phyloP scores from a whole-genome alignment of 2,329 filamentous ascomycete genomes.

The Xylariales sp. region DNA sequence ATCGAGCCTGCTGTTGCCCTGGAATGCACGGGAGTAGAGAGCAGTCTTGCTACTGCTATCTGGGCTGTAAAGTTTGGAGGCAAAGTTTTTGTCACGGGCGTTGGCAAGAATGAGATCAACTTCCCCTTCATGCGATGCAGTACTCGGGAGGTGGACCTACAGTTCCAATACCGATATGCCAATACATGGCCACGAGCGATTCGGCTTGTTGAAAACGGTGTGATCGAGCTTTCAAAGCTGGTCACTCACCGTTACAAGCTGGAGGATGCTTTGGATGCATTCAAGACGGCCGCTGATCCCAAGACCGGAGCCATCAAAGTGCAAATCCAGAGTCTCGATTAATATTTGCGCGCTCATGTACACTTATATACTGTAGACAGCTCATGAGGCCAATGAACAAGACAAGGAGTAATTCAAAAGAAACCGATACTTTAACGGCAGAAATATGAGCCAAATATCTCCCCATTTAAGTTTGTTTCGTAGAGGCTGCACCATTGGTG shows the following conservation, averaged over 20 bases:
- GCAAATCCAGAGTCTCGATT: slow-evolving; percentile 74
- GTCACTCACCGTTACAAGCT: slow-evolving; percentile 85
- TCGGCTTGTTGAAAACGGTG: slow-evolving; percentile 75
- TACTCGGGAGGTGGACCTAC: slow-evolving; percentile 87
- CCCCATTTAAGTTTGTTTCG: no score
- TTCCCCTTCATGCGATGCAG: slow-evolving; percentile 93
- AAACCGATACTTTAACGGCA: no score
- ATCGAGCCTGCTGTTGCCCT: slow-evolving; percentile 77
- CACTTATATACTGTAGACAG: neutral
- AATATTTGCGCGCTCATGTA: no score
- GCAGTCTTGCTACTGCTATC: slow-evolving; percentile 79
- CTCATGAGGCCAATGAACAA: neutral
- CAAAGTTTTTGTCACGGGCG: slow-evolving; percentile 94
- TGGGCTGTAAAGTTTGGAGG: slow-evolving; percentile 92
- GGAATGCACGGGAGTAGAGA: slow-evolving; percentile 95
- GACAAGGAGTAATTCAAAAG: no score
- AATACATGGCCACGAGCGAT: slow-evolving; percentile 97
- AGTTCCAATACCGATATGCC: slow-evolving; percentile 94
- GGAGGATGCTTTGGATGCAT: slow-evolving; percentile 85
- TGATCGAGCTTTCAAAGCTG: slow-evolving; percentile 75
- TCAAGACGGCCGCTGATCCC: slow-evolving; percentile 81
- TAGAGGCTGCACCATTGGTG: no score
- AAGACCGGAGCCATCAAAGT: slow-evolving; percentile 98
- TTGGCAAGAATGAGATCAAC: slow-evolving; percentile 92
- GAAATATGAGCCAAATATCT: no score